Base-by-base conservation (phyloP, 2,329 filamentous ascomycete genomes). In the Parascedosporium putredinis region DNA sequence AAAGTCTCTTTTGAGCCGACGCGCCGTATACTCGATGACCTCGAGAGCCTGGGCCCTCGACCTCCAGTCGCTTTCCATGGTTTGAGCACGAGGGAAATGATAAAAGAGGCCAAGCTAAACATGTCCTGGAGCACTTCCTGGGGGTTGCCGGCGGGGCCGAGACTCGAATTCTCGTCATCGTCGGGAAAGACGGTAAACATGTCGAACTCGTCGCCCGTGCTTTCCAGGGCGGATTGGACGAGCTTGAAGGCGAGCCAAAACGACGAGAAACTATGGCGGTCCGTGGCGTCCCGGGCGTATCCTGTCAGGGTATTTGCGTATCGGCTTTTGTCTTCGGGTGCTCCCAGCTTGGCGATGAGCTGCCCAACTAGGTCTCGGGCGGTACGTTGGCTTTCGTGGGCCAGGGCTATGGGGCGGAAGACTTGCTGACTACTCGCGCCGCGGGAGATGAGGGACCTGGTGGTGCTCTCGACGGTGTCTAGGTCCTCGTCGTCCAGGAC, bases 161-260 rank as follows among this genome's bases (percentile, higher is more conserved):
- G 20, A 16, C 23, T 14, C 20, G 25, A 7, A 7, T 23, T 16
- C n/a, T 27, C n/a, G 20, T 18, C 18, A 38, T 48, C 24, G 45
- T 45, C 3, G 45, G 42, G 10, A 77, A 66, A 57, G 82, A 95
- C 65, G 34, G 27, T 31, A 31, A 93, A 80, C 34, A 82, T 78
- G 51, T 86, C 81, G 4, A 87, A 62, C 5, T 78, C 75, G 2
- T 73, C 67, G 14, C 73, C 27, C 6, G 27, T 70, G 2, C 70
- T 65, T 3, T 67, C 62, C 16, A 79, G 68, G 6, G 74, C 71
- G 3, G 76, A 73, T 58, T 82, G 81, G 7, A 90, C 65, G 2
- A 91, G 73, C 56, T 86, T 79, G 51, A 90, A 79, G 0, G 85
- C 78, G 3, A 95, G 70, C 90, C 90, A 96, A 57, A 88, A 86